Evolutionary conservation across 305 asterid species (phyloP), one percentile per base, ranked within the genome.

Genomic region (Plantago lanceolata): DNA sequence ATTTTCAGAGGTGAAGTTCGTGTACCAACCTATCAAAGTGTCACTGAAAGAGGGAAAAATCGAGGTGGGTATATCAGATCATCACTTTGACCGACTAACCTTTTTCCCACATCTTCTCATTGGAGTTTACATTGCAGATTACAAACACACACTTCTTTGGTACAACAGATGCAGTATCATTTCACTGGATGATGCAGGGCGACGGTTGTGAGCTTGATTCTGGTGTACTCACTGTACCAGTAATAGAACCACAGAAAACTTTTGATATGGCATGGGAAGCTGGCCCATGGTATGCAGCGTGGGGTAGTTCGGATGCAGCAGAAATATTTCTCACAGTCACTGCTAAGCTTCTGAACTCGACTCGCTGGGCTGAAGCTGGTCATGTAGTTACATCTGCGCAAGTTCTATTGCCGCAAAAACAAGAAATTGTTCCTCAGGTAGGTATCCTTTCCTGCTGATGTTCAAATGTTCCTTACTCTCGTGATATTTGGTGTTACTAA

Each of bases 21-120:
- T 85, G 8, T 86, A 93, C 84, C 97, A 85, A 77, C 97, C 97
- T 57, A 83, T 93, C 92, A 93, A 93, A 81, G 75, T 93, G 54
- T 76, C 83, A 67, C 74, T 84, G 28, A 69, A 63, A 20, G 89
- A 93, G 62, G 99, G 86, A 49, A 65, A 68, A 63, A 44, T 93
- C 65, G 83, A 85, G 99, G 97, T 93, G 75, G 75, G 55, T 65
- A 48, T 66, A 68, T 47, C 55, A 47, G 59, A 48, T 57, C 64
- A 55, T 68, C 49, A 40, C 40, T 44, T 66, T n/a, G 40, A 43
- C 50, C 65, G 69, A 31, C 40, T 33, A 55, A 29, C 59, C 48
- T 24, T 47, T 53, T 35, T 49, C 55, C 20, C 19, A 29, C 50
- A 44, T 74, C 44, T 72, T 57, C 35, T 70, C 50, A 55, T 26